These are phyloP conservation scores for Stellera chamaejasme DNA, from an alignment of 345 rosid species.

Conservation along the genomic window DNA sequence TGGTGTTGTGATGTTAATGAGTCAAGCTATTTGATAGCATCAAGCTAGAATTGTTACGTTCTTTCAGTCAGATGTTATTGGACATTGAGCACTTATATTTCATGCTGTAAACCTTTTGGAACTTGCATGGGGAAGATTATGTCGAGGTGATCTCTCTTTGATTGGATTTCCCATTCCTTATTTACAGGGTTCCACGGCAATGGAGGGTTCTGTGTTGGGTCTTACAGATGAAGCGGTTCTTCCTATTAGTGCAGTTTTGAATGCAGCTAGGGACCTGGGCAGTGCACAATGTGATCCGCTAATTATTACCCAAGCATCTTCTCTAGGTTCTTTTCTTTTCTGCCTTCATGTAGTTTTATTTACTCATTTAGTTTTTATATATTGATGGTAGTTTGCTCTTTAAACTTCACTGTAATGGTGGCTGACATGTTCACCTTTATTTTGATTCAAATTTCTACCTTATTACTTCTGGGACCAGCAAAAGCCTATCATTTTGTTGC, in stretches of 20 bases:
- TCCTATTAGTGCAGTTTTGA: conserved; percentile 24
- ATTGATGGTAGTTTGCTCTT: not conserved
- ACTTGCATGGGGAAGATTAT: too few relatives aligned
- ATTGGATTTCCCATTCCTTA: not conserved
- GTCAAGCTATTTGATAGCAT: too few relatives aligned
- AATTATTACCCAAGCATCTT: conserved; percentile 53
- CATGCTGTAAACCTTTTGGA: too few relatives aligned
- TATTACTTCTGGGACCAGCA: not conserved
- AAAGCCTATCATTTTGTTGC: not conserved
- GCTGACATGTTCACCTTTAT: not conserved
- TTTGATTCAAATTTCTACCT: not conserved
- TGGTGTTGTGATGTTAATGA: too few relatives aligned
- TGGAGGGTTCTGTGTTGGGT: conserved; percentile 5
- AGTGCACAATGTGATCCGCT: conserved; percentile 34
- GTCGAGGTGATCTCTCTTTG: too few relatives aligned
- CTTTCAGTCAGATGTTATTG: too few relatives aligned
- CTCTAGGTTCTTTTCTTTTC: conserved; percentile 28
- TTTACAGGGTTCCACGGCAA: conserved; percentile 6
- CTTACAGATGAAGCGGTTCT: conserved; percentile 16
- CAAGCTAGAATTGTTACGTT: too few relatives aligned
- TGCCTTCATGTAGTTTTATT: not conserved
- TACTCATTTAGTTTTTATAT: not conserved
- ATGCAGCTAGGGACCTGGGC: conserved; percentile 27
- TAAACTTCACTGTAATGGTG: not conserved
- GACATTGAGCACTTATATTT: too few relatives aligned